phyloP scores from a whole-genome alignment of 768 basidiomycete species.

The Lactarius vividus region DNA sequence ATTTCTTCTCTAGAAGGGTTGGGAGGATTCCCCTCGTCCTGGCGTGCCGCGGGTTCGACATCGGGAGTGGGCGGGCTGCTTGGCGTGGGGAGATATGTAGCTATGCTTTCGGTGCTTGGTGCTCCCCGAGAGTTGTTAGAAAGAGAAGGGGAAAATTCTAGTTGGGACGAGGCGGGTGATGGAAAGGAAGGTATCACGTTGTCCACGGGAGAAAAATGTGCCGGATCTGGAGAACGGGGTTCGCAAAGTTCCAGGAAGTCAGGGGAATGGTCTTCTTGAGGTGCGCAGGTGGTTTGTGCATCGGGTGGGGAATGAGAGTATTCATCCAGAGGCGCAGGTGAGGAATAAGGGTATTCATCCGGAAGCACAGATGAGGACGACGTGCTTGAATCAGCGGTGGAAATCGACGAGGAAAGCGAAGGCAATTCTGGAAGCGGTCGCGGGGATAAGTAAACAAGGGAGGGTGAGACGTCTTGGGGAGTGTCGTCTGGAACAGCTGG shows the following conservation, averaged over 20 bases:
- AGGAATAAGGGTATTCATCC: not conserved
- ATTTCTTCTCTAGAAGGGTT: not conserved
- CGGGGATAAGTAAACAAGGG: constrained; percentile 18
- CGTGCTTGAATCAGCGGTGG: constrained; percentile 17
- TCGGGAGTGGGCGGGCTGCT: not conserved
- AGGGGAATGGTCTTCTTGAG: not conserved
- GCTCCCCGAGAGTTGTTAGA: constrained; percentile 10
- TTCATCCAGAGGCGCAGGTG: not conserved
- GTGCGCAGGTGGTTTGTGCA: not conserved
- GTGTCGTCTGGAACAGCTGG: not conserved
- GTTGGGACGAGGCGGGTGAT: constrained; percentile 24
- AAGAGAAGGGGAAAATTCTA: constrained; percentile 17
- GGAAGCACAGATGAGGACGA: not conserved
- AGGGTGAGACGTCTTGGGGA: constrained; percentile 20
- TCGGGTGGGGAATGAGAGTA: not conserved
- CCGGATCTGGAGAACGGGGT: constrained; percentile 26
- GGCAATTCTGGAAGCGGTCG: constrained; percentile 26
- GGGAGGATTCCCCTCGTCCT: constrained; percentile 2
- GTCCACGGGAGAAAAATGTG: constrained; percentile 24
- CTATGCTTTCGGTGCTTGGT: constrained; percentile 13
- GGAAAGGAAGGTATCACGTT: constrained; percentile 19
- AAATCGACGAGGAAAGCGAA: constrained; percentile 25
- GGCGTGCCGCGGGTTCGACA: not conserved
- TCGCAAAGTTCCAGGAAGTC: constrained; percentile 21
- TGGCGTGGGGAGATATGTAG: constrained; percentile 14